Base-by-base conservation (phyloP, 495 filamentous ascomycete species). In the Aspergillus diversus region DNA sequence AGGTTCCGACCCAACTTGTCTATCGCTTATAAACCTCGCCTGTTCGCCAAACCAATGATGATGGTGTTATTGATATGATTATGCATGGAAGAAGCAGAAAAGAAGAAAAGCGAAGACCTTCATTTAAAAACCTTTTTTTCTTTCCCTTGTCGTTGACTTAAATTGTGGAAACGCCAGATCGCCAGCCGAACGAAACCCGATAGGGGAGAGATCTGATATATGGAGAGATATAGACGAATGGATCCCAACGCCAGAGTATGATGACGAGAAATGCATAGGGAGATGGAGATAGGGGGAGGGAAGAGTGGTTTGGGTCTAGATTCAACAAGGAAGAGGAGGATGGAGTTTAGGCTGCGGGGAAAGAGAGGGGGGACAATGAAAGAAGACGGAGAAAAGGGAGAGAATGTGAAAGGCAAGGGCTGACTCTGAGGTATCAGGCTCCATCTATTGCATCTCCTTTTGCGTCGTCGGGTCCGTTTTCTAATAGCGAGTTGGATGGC, bases 401-500 rank as follows among this genome's bases (percentile, higher is more conserved):
- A 27, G 21, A 27, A 27, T 1, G 21, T 27, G 21, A 27, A 11
- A 48, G 6, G 27, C 9, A 50, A 34, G 33, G 57, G 21, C 43
- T 50, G 43, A 11, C 32, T 21, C 51, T 27, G 21, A 27, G 21
- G 21, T 27, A 55, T 52, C 59, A 34, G 33, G 51, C 13, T 54
- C 53, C 53, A 52, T 66, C 66, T 48, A 64, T 63, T 46, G 43
- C 35, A 33, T 67, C 68, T 17, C 46, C 39, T 31, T 50, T 49
- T 33, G 46, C 16, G 17, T 71, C 64, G 27, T 72, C 69, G 7
- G 69, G 60, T 46, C 59, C 62, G 31, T 66, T 65, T 6, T 65
- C 57, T n/a, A 79, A 59, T 55, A 78, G 66, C 0, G 77, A 63
- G 27, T 63, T 61, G 12, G 68, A 63, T 0, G 72, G 69, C 7